Evolutionary conservation across 2,329 filamentous ascomycete species (phyloP), one percentile per base, ranked within the genome.

Genomic region (Pseudogymnoascus sp.): DNA sequence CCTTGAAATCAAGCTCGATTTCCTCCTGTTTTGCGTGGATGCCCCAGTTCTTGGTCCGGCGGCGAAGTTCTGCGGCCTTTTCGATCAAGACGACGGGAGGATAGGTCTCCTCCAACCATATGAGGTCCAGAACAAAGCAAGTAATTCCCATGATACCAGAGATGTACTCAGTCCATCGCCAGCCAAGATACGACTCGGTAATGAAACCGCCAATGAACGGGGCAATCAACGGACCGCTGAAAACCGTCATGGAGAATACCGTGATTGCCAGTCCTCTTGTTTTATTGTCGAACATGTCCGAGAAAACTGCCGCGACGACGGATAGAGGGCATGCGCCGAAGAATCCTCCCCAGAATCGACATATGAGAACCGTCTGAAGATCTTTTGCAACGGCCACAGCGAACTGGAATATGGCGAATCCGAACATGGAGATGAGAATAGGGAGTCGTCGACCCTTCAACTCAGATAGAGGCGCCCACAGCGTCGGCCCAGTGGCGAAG

Each of bases 381-480:
- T 87, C 87, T 69, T 89, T 86, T 64, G 80, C 82, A 3, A 84
- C 83, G 6, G 85, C 88, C 58, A 84, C 80, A 4, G 82, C 85
- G 63, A 89, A 80, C 58, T 84, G 85, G 72, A 89, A 86, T 66
- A 90, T 73, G 63, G 86, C 86, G 71, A 92, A 90, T 38, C 85
- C 85, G 69, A 88, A 85, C 81, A 86, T 85, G 67, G 82, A 73
- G 25, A 86, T 64, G 33, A 87, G 75, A 2, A 89, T 71, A 7
- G 86, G 85, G 22, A 89, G 72, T 35, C 83, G 79, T 28, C 90
- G 83, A 38, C 90, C 90, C 67, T 80, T 84, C 38, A 89, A 77
- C 75, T 93, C 90, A 1, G 86, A 89, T 4, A 92, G 75, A 0
- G 89, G 89, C 2, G 88, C 89, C 78, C 87, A 90, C 22, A 92